Evolutionary conservation across 1,139 yeast genomes (phyloP).

Genomic region (Blastobotrys indianensis): DNA sequence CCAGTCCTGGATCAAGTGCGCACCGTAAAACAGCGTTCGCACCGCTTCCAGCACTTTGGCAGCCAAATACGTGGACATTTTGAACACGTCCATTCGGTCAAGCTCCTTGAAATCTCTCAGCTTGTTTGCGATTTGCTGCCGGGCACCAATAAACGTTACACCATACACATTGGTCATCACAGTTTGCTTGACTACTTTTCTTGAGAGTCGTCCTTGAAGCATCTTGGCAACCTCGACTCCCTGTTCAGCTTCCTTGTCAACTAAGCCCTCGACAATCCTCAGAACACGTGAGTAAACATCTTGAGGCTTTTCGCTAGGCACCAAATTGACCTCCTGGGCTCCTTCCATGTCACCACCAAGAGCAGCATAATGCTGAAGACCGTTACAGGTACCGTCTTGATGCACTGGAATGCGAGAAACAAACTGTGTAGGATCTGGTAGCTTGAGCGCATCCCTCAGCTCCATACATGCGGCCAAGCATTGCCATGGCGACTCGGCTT

Average conservation of each 20-base stretch:
- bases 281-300: constrained; percentile 89
- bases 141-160: constrained; percentile 91
- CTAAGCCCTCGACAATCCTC: constrained; percentile 51
- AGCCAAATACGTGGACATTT: constrained; percentile 63
- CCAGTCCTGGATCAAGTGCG: constrained; percentile 97
- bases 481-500: constrained; percentile 95
- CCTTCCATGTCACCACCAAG: constrained; percentile 95
- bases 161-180: constrained; percentile 99
- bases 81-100: constrained; percentile 34
- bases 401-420: constrained; percentile 85
- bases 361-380: constrained; percentile 96
- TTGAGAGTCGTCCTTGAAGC: constrained; percentile 51
- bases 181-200: constrained; percentile 92
- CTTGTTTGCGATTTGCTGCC: constrained; percentile 60
- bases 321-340: constrained; percentile 83
- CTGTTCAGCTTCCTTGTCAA: constrained; percentile 54
- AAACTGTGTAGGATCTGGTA: constrained; percentile 68
- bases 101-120: constrained; percentile 40
- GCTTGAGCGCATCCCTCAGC: constrained; percentile 60
- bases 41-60: constrained; percentile 75
- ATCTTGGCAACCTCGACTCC: constrained; percentile 37
- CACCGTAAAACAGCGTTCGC: constrained; percentile 81
- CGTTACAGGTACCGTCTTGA: constrained; percentile 97
- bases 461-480: constrained; percentile 83
- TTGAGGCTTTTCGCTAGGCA: constrained; percentile 78